A percentile compares a stretch with the other conserved stretches of the same genome.
Conservation (phyloP, 2,329 filamentous ascomycete genomes). For the Fusarium nanum region DNA sequence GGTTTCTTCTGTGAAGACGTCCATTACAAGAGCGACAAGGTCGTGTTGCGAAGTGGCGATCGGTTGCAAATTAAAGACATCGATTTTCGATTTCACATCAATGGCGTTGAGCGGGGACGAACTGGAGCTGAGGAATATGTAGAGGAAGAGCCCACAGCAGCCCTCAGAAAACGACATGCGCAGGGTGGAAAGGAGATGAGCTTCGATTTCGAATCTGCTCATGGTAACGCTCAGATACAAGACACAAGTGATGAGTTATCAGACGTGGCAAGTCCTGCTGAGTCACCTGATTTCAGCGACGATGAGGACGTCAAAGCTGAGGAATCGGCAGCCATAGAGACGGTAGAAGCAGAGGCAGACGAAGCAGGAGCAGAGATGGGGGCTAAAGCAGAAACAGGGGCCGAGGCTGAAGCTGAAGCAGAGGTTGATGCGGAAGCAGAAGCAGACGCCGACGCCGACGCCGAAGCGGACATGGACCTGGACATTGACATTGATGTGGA, state of each 20-base stretch:
- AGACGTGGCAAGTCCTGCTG: slow-evolving; percentile 56
- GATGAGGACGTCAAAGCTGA: slow-evolving; percentile 51
- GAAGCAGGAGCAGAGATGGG: slow-evolving; percentile 22
- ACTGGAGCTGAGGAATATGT: slow-evolving; percentile 68
- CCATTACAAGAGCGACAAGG: slow-evolving; percentile 65
- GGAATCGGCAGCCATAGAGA: slow-evolving; percentile 37
- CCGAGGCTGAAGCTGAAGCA: slow-evolving; percentile 20
- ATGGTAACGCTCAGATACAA: slow-evolving; percentile 66
- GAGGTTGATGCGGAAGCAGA: slow-evolving; percentile 31
- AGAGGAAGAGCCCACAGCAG: slow-evolving; percentile 59
- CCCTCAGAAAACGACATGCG: slow-evolving; percentile 61
- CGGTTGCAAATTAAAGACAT: slow-evolving; percentile 79
- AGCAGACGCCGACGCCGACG: slow-evolving; percentile 36
- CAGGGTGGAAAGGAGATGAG: slow-evolving; percentile 77
- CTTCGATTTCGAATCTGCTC: slow-evolving; percentile 75
- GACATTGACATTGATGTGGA: slow-evolving; percentile 39
- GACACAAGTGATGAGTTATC: slow-evolving; percentile 67
- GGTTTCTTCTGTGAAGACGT: slow-evolving; percentile 75
- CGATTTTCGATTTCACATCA: slow-evolving; percentile 75
- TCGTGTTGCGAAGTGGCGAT: slow-evolving; percentile 72
- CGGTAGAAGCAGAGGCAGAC: slow-evolving; percentile 46
- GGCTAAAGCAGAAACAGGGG: slow-evolving; percentile 45
- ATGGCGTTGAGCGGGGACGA: slow-evolving; percentile 67
- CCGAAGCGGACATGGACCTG: slow-evolving; percentile 38
- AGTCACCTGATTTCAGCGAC: slow-evolving; percentile 54